Evolutionary conservation across 2,329 filamentous ascomycete genomes (phyloP), one percentile per base, ranked within the genome.

Genomic region (Lizonia empirigonia): DNA sequence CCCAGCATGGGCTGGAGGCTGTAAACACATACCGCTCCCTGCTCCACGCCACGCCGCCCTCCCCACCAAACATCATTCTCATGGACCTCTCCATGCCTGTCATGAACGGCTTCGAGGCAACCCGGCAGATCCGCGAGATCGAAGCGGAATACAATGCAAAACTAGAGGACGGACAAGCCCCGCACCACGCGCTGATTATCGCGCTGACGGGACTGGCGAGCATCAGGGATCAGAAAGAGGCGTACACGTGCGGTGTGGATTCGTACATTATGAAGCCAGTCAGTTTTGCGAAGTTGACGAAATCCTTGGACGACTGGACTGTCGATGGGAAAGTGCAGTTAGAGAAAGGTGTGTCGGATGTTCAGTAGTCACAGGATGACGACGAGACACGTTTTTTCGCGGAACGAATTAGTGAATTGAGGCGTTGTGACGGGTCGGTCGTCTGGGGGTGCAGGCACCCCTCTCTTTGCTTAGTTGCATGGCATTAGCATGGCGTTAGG

Each of bases 11-110:
- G 2, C 57, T 64, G 0, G 47, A 64, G 53, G 67, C 67, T 2
- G 42, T 68, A 4, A 53, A 56, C 7, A 33, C 39, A 1, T 69
- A 65, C 44, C 58, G 62, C 32, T 19, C 53, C 8, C 27, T 59
- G 1, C 39, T 61, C 9, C n/a, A 49, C 7, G 29, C 23, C n/a
- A 23, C 29, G 6, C 40, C 47, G 1, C 24, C 53, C 9, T 20
- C 39, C 5, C 22, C 45, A 1, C 56, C 56, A 3, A 45, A 57
- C 23, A 46, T 61, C 23, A 47, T 59, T 2, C 23, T 61, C 1
- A 54, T 50, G 45, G 51, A 70, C 29, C 59, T 70, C 12, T 65
- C 63, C 3, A 70, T 70, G 67, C 67, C 67, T 2, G 46, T 69
- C 15, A 67, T 69, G 65, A 59, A 67, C 35, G 65, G 66, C 9